Evolutionary conservation across 129 eudicot species (phyloP).

Genomic region (Calendula officinalis): DNA sequence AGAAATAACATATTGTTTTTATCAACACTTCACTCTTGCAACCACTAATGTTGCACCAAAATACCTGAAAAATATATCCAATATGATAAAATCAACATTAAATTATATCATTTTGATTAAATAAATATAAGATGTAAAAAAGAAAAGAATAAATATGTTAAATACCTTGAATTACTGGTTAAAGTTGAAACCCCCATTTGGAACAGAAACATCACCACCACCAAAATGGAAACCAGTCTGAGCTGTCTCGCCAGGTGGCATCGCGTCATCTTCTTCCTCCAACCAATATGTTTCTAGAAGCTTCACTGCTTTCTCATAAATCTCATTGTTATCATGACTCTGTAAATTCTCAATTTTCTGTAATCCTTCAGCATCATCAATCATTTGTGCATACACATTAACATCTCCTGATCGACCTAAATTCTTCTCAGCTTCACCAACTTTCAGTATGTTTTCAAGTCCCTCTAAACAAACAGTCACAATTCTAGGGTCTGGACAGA

Average conservation of each 20-base stretch:
- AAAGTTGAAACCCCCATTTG: constrained; percentile 77
- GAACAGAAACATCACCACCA: constrained; percentile 56
- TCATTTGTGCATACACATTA: constrained; percentile 70
- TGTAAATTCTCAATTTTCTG: constrained; percentile 82
- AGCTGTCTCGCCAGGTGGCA: constrained; percentile 54
- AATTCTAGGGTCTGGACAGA: constrained; percentile 89
- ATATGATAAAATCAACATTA: not conserved
- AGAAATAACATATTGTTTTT: constrained; percentile 29
- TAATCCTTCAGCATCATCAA: constrained; percentile 80
- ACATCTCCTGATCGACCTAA: constrained; percentile 52
- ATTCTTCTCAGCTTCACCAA: constrained; percentile 77
- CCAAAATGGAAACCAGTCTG: constrained; percentile 55
- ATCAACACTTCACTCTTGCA: constrained; percentile 17
- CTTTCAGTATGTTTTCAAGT: constrained; percentile 77
- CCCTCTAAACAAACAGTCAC: constrained; percentile 88
- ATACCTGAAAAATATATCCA: too few species aligned
- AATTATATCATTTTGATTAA: not conserved
- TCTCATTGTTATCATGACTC: constrained; percentile 84
- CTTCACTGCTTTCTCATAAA: constrained; percentile 82
- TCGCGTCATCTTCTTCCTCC: constrained; percentile 67
- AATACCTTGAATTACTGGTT: constrained; percentile 38
- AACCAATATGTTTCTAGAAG: constrained; percentile 84
- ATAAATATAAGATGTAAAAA: not conserved
- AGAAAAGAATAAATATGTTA: not conserved
- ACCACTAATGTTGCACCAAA: too few species aligned